Base-by-base conservation (phyloP, 306 rosid species). In the Mucuna pruriens region DNA sequence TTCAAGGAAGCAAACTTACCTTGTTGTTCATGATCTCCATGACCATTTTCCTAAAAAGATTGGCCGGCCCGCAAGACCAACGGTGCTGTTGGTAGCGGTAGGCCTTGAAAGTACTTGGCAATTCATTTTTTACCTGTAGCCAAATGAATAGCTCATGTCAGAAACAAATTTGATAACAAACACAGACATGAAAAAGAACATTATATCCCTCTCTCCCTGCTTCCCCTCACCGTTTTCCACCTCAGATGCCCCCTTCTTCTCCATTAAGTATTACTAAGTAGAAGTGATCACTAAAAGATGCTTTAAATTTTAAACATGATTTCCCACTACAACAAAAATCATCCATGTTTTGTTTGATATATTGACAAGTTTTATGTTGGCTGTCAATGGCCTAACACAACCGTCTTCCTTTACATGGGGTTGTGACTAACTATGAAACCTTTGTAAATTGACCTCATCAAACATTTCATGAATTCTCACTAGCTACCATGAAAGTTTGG, bases 11-110 rank as follows among this genome's bases (percentile, higher is more conserved):
- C 40, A 62, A 62, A 49, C 67, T 62, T 34, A 93, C 99, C 96
- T 90, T 95, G 90, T 93, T 93, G 83, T 83, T 88, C 9, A 88
- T 58, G 6, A 93, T 93, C 87, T 95, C 99, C 89, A 86, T 7
- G 7, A 58, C 92, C 98, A 95, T 90, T 85, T 95, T 95, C 86
- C 91, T 88, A 88, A 95, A 95, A 11, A 95, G 97, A 79, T 95
- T 95, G 63, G 99, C 99, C 11, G 99, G 99, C 26, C 99, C 99
- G 74, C 99, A 95, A 23, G 98, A 95, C 99, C 99, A 95, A 16
- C 99, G 84, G 75, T 95, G 99, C 70, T 95, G 99, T 77, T 95
- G 99, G 86, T 86, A 90, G 4, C 99, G 95, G 79, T 90, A 95
- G 65, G 99, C 99, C 86, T 93, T 95, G 75, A 95, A 87, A 76